Conservation (phyloP, 140 eudicot species). For the Anethum foeniculum region DNA sequence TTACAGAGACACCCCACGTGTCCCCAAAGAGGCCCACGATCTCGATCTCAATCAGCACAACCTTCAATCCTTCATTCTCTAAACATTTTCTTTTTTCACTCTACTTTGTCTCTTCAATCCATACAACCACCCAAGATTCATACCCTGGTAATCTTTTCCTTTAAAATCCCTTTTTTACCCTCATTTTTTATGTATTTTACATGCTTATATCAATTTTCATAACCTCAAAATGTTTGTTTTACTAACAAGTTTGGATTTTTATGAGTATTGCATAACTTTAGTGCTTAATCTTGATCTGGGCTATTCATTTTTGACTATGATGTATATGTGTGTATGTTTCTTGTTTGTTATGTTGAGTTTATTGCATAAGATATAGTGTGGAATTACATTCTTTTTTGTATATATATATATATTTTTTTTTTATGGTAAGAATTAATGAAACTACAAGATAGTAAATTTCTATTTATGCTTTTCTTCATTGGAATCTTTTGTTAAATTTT, state of each 20-base stretch:
- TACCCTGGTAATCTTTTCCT: background rate
- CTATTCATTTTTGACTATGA: background rate
- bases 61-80: background rate
- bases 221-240: background rate
- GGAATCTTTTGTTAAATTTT: background rate
- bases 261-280: background rate
- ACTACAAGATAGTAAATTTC: background rate
- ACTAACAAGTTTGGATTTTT: background rate
- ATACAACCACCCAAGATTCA: background rate
- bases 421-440: background rate
- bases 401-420: too few relatives aligned
- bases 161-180: background rate
- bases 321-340: background rate
- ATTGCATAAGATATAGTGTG: background rate
- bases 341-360: background rate
- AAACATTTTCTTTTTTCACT: background rate
- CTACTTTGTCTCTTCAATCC: background rate
- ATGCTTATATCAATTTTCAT: background rate
- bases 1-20: background rate
- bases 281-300: background rate
- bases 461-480: background rate
- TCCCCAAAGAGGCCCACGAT: background rate
- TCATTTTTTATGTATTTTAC: background rate
- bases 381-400: background rate
- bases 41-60: background rate